A percentile compares a stretch with the other conserved stretches of the same genome.
These are phyloP conservation scores for Sugiyamaella grinbergsii DNA, from an alignment of 1,139 yeast genomes.

Conservation along the genomic window DNA sequence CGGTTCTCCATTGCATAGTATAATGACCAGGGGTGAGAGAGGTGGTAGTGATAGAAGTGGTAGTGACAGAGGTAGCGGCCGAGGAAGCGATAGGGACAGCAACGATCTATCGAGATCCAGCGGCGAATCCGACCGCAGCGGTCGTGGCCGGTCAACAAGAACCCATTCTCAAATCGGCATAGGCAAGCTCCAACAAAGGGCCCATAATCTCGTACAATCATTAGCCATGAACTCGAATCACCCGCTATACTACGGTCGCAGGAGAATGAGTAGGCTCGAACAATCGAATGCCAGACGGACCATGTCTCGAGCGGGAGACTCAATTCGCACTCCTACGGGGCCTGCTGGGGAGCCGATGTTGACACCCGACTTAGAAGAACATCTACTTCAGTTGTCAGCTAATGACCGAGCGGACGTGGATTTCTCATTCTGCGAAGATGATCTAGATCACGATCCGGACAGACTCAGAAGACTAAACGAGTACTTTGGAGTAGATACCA, in stretches of 20 bases:
- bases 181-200: conserved; percentile 7
- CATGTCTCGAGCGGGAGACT: background rate
- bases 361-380: conserved; percentile 16
- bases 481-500: conserved; percentile 32
- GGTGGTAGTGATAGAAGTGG: background rate
- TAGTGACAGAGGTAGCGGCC: background rate
- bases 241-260: conserved; percentile 9
- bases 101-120: background rate
- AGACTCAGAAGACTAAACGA: conserved; percentile 1
- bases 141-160: background rate
- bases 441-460: conserved; percentile 15
- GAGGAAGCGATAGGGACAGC: too few relatives aligned
- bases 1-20: conserved; percentile 1
- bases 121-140: background rate
- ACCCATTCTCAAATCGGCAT: conserved; percentile 4
- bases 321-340: background rate
- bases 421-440: conserved; percentile 6
- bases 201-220: conserved; percentile 10
- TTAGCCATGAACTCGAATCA: conserved; percentile 1
- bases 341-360: conserved; percentile 2
- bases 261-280: conserved; percentile 5
- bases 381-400: conserved; percentile 6
- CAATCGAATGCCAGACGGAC: background rate
- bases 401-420: background rate
- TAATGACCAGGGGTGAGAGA: background rate